Base-by-base conservation (phyloP, 257 asterid genomes). In the Fraxinus quadrangulata region DNA sequence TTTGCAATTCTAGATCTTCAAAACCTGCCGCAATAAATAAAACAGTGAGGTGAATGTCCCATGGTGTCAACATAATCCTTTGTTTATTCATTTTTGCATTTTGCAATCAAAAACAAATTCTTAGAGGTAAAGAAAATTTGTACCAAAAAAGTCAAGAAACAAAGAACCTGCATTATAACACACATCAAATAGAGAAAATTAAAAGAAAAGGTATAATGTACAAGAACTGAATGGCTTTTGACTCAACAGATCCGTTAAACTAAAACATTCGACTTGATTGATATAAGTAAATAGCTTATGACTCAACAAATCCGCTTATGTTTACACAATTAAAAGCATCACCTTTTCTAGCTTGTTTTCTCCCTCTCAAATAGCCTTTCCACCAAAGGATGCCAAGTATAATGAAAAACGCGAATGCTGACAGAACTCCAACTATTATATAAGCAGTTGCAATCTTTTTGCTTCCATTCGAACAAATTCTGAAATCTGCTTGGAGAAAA, bases 1-100 rank as follows among this genome's bases (percentile, higher is more conserved):
- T 94, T 81, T 89, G 97, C 76, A 86, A 77, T 69, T 85, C 93
- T 21, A 89, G 80, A 70, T 91, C 96, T 73, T 90, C 91, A 75
- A 90, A 84, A 80, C 85, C 97, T 93, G 89, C 79, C 71, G 30
- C 74, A 40, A 71, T 75, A 42, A 42, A 42, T 11, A 42, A 0
- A 42, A 2, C 26, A n/a, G 16, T 59, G 31, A 59, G 67, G 31
- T 59, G 67, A 59, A 21, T 59, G 28, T 59, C 4, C 65, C 26
- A 19, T 56, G 26, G 4, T 56, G 28, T 56, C 26, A 47, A 16
- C n/a, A 47, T 47, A 47, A 47, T n/a, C 59, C 21, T 47, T 16
- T 16, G 7, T 47, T 47, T 17, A 4, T 56, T 23, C 21, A 6
- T 61, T 39, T 2, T 24, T 51, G 6, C 14, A 24, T 61, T 9